Percentiles rank a stretch among this genome's conserved stretches.
phyloP scores from a whole-genome alignment of 2,329 filamentous ascomycete species.

The Cladobotryum mycophilum region DNA sequence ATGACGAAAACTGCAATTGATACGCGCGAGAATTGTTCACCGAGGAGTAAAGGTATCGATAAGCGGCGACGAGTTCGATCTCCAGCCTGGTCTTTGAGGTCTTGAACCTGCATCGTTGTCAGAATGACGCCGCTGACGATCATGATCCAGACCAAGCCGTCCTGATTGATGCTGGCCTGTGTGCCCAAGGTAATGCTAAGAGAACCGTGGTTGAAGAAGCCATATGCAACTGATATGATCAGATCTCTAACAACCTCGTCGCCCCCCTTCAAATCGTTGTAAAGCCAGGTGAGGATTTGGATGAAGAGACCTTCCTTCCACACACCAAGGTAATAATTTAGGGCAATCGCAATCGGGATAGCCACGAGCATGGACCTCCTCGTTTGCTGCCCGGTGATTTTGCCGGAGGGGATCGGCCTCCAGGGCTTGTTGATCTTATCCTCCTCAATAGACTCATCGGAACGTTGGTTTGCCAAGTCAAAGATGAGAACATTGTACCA shows the following conservation, averaged over 20 bases:
- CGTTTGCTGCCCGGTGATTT: constrained; percentile 18
- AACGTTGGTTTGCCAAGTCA: constrained; percentile 31
- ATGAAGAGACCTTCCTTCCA: constrained; percentile 23
- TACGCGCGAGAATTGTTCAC: constrained; percentile 5
- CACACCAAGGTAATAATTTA: constrained; percentile 20
- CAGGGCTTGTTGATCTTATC: constrained; percentile 35
- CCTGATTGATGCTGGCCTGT: neutral
- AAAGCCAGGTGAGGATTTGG: constrained; percentile 27
- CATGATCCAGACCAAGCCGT: constrained; percentile 10
- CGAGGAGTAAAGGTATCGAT: constrained; percentile 12
- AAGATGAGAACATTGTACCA: constrained; percentile 18
- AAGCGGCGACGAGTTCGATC: constrained; percentile 12
- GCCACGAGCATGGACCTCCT: constrained; percentile 15
- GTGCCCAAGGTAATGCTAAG: constrained; percentile 9
- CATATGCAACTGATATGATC: constrained; percentile 16
- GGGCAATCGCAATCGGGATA: constrained; percentile 13
- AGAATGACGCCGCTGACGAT: constrained; percentile 14
- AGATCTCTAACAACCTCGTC: constrained; percentile 18
- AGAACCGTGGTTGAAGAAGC: constrained; percentile 6
- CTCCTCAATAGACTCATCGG: constrained; percentile 23
- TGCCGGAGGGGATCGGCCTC: constrained; percentile 21
- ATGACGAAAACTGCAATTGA: constrained; percentile 5
- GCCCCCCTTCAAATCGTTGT: constrained; percentile 30
- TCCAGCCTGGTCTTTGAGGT: constrained; percentile 17
- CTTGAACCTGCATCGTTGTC: constrained; percentile 19